Conservation (phyloP, 352 stramenopile species). For the Globisporangium apiculatum region DNA sequence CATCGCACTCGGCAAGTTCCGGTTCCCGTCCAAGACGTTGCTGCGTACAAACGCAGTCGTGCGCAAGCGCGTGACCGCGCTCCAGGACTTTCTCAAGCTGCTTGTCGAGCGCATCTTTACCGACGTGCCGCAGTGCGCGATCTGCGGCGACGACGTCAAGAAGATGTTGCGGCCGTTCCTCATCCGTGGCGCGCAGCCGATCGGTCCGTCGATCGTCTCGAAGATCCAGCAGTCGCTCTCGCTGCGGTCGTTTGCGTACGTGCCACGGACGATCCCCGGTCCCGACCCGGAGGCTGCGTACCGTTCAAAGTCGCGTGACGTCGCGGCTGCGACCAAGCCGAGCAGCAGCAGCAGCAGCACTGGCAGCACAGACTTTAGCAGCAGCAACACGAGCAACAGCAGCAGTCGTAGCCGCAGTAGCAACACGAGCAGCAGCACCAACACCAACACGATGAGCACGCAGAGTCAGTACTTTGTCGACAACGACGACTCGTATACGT, state of each 20-base stretch:
- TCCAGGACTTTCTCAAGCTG: slow-evolving; percentile 75
- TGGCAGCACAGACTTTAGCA: background rate
- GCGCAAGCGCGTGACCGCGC: slow-evolving; percentile 47
- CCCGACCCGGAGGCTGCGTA: background rate
- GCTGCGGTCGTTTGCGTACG: slow-evolving; percentile 50
- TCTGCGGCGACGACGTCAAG: slow-evolving; percentile 61
- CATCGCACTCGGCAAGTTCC: slow-evolving; percentile 47
- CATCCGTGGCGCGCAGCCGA: slow-evolving; percentile 65
- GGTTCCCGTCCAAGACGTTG: slow-evolving; percentile 61
- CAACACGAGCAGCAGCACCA: slow-evolving; percentile 7
- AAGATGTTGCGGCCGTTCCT: slow-evolving; percentile 72
- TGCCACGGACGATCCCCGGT: slow-evolving; percentile 29
- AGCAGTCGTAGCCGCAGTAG: background rate
- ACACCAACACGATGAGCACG: slow-evolving; percentile 9
- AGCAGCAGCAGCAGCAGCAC: background rate
- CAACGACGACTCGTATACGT: slow-evolving; percentile 50
- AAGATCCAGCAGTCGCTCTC: slow-evolving; percentile 76
- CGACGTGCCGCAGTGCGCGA: slow-evolving; percentile 62
- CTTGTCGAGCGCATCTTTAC: slow-evolving; percentile 65
- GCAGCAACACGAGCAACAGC: background rate
- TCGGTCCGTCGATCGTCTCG: slow-evolving; percentile 55
- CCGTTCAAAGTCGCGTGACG: background rate
- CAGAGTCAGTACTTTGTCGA: slow-evolving; percentile 14
- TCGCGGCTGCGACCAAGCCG: background rate
- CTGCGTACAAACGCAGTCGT: slow-evolving; percentile 70